Base-by-base conservation (phyloP, 331 rosid genomes). In the Pyrus hybrid region DNA sequence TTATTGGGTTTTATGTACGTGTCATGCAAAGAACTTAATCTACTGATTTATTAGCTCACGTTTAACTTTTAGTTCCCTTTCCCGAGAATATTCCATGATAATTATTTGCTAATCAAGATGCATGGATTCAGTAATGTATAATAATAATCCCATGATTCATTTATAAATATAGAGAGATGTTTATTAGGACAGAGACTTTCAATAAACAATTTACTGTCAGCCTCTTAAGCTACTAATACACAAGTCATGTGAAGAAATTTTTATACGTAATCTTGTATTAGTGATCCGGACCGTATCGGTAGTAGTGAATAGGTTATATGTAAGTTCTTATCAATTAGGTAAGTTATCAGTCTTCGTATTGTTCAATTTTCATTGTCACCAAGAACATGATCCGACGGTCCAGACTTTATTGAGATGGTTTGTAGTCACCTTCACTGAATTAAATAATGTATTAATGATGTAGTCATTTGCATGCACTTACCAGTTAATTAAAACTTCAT, bases 1-100 rank as follows among this genome's bases (percentile, higher is more conserved):
- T 4, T 51, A 57, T 70, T 80, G 86, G 79, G 80, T 49, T 67
- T 67, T 67, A 10, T 87, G 83, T 91, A 85, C 75, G 79, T 90
- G 85, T 75, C 87, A 47, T 75, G 67, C 54, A 4, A 75, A 78
- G 77, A 68, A 72, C 82, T 75, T 77, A 77, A 83, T 68, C 80
- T 35, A 67, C 74, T 82, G 75, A 71, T 81, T 81, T 65, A 54
- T 70, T 53, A 68, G 66, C 61, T 18, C 21, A 8, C 49, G 45
- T 61, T 18, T 49, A 68, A 68, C 57, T 73, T 83, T 72, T 8
- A 26, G 47, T 71, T 69, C 65, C 70, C 73, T 78, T 53, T 83
- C 67, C 82, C 72, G 18, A 82, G 79, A 83, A 89, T 85, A 81
- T 87, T 76, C 88, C 71, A 7, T 79, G 76, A 65, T 30, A 4